Conservation (phyloP, 257 asterid genomes). For the Apocynum venetum region DNA sequence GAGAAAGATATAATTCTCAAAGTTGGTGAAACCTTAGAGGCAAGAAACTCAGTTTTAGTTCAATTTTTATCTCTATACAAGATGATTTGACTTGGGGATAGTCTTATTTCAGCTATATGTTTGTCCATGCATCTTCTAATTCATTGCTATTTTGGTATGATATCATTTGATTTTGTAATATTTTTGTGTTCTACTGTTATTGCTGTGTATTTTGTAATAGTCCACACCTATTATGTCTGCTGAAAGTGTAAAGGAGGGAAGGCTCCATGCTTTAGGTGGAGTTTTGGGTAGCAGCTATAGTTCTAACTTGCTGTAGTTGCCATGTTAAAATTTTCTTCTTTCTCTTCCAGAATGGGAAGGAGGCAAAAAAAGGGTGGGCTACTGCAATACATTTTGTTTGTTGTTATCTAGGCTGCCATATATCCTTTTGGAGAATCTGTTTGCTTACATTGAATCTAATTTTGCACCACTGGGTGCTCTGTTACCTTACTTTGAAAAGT, state of each 20-base stretch:
- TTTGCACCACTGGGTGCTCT: no score
- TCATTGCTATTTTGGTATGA: not conserved
- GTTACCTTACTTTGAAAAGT: not conserved
- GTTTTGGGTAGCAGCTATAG: not conserved
- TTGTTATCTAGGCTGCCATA: no score
- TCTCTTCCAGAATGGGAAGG: not conserved
- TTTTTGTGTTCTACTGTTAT: not conserved
- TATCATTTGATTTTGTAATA: constrained; percentile 1
- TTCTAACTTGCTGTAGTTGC: not conserved
- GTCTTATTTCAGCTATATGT: not conserved
- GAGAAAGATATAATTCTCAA: constrained; percentile 77
- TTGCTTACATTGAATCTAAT: no score
- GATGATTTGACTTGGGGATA: not conserved
- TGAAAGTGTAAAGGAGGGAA: not conserved
- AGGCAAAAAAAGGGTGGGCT: not conserved
- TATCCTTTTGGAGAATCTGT: no score
- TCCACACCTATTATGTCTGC: not conserved
- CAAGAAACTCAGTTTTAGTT: constrained; percentile 28
- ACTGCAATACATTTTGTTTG: not conserved
- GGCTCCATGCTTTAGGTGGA: not conserved
- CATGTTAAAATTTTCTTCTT: not conserved
- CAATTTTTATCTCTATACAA: constrained; percentile 2
- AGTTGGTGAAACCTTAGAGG: constrained; percentile 98
- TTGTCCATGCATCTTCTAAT: not conserved
- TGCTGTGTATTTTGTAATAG: no score